Conservation (phyloP, 768 basidiomycete species). For the Lentinula boryana region DNA sequence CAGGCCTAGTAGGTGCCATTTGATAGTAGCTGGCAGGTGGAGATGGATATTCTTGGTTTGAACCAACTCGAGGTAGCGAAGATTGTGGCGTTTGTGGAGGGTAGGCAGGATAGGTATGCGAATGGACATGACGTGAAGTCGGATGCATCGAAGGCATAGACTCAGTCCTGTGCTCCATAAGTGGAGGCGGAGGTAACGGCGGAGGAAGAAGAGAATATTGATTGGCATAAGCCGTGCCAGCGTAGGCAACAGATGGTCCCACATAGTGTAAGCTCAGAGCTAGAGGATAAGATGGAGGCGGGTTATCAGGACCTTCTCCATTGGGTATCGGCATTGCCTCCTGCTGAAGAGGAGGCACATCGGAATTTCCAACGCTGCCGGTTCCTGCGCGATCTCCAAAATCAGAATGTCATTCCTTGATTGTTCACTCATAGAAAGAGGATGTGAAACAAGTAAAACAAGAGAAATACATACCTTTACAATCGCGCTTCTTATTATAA, state of each 20-base stretch:
- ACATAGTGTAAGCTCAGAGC: background rate
- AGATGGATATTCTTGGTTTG: background rate
- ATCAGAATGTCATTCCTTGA: slow-evolving; percentile 27
- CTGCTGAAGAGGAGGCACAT: background rate
- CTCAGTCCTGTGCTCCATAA: background rate
- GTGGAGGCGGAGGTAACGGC: background rate
- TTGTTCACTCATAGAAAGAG: slow-evolving; percentile 12
- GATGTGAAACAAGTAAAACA: slow-evolving; percentile 9
- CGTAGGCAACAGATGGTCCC: background rate
- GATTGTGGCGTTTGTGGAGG: background rate
- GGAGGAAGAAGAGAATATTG: background rate
- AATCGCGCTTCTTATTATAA: slow-evolving; percentile 89
- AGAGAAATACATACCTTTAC: slow-evolving; percentile 61
- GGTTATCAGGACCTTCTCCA: background rate
- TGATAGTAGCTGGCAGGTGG: background rate
- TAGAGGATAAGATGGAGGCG: background rate
- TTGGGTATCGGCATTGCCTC: background rate
- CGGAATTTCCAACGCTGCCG: slow-evolving; percentile 8
- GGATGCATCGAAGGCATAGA: background rate
- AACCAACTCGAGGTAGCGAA: background rate
- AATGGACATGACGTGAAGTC: background rate
- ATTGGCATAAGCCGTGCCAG: background rate
- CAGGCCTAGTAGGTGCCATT: background rate
- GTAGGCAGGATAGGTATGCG: background rate
- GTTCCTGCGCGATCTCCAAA: slow-evolving; percentile 54